Conservation (phyloP, 1,139 yeast genomes). For the Groenewaldozyma sp. region DNA sequence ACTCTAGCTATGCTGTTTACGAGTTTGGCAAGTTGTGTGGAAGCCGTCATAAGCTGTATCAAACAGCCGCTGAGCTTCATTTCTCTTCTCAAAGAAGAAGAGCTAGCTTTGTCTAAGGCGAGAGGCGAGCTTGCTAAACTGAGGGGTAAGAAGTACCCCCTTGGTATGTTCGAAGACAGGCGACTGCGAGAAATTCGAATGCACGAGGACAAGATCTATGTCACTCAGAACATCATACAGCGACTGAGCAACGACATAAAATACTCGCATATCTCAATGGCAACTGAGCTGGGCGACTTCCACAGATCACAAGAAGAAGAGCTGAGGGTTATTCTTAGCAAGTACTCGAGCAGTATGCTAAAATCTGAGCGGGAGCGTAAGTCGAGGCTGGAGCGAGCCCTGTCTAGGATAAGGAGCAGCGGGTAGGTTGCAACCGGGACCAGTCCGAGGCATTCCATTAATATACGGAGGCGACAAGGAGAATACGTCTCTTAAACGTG, state of each 20-base stretch:
- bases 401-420: slow-evolving; percentile 1
- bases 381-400: slow-evolving; percentile 23
- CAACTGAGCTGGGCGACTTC: slow-evolving; percentile 33
- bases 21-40: slow-evolving; percentile 14
- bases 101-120: slow-evolving; percentile 15
- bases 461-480: too few relatives aligned
- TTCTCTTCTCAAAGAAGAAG: slow-evolving; percentile 18
- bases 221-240: slow-evolving; percentile 23
- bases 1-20: slow-evolving; percentile 12
- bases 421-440: too few relatives aligned
- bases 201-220: slow-evolving; percentile 24
- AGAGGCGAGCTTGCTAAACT: slow-evolving; percentile 22
- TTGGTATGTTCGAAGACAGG: slow-evolving; percentile 30
- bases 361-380: slow-evolving; percentile 31
- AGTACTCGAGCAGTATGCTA: slow-evolving; percentile 23
- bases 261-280: slow-evolving; percentile 29
- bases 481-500: too few relatives aligned
- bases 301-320: slow-evolving; percentile 28
- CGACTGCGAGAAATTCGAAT: slow-evolving; percentile 27
- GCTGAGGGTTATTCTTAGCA: slow-evolving; percentile 23
- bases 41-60: slow-evolving; percentile 17
- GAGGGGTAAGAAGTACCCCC: slow-evolving; percentile 21
- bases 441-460: too few relatives aligned
- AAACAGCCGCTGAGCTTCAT: slow-evolving; percentile 20
- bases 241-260: slow-evolving; percentile 26